Evolutionary conservation across 768 basidiomycete genomes (phyloP).

Genomic region (Agaricus subrufescens): DNA sequence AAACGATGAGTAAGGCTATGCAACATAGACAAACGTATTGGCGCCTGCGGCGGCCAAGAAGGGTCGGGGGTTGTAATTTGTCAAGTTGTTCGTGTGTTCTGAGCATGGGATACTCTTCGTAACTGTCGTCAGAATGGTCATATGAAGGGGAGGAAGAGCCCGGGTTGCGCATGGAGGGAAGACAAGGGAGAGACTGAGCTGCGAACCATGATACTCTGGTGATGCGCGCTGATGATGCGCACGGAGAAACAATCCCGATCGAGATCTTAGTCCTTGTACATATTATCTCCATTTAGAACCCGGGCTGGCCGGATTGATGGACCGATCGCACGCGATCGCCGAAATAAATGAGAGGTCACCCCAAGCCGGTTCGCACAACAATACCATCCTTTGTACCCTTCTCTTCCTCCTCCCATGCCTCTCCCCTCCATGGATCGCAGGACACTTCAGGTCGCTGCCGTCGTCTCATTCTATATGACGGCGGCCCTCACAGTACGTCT

Average conservation of each 20-base stretch:
- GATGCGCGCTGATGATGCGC: too few relatives aligned
- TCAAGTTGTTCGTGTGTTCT: background rate
- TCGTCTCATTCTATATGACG: constrained; percentile 75
- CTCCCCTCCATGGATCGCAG: constrained; percentile 25
- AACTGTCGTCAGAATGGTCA: background rate
- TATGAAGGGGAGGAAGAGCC: background rate
- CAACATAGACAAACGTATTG: constrained; percentile 7
- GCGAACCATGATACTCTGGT: too few relatives aligned
- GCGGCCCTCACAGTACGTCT: constrained; percentile 66
- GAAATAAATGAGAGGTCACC: background rate
- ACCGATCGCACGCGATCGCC: too few relatives aligned
- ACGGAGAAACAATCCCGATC: background rate
- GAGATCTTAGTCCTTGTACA: background rate
- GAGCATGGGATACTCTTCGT: constrained; percentile 8
- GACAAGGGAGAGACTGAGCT: background rate
- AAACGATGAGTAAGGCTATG: background rate
- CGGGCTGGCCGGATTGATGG: background rate
- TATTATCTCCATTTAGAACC: constrained; percentile 4
- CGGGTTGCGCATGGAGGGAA: constrained; percentile 2
- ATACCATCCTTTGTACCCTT: background rate
- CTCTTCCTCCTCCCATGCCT: constrained; percentile 20
- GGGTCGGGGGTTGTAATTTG: background rate
- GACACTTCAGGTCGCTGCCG: constrained; percentile 54
- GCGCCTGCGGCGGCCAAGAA: background rate
- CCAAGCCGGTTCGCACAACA: constrained; percentile 2